Evolutionary conservation across 2,329 filamentous ascomycete species (phyloP).

Genomic region (Zasmidium cellare): DNA sequence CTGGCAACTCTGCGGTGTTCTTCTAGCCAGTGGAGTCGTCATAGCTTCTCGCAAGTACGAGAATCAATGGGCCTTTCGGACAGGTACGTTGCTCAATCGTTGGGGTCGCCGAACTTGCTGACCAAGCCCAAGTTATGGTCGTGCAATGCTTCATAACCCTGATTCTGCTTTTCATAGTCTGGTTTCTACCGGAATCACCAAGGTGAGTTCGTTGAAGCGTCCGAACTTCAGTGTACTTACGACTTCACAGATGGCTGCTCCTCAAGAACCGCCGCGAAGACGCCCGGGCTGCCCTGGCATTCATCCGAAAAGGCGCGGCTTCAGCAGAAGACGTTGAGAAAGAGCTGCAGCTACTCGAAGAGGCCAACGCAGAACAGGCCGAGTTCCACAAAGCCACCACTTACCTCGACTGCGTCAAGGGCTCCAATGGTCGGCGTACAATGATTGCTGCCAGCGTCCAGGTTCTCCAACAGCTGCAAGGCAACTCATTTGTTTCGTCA

Average conservation of each 20-base stretch:
- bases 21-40: background rate
- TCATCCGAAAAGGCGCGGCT: constrained; percentile 1
- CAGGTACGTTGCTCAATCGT: background rate
- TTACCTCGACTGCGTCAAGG: constrained; percentile 46
- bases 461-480: constrained; percentile 2
- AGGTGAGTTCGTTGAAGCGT: background rate
- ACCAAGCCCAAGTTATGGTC: background rate
- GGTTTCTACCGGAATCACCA: background rate
- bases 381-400: background rate
- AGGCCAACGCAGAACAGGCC: background rate
- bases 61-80: background rate
- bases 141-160: background rate
- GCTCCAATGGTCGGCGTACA: constrained; percentile 47
- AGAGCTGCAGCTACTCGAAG: background rate
- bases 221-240: background rate
- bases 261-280: background rate
- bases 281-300: background rate
- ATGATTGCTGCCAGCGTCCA: constrained; percentile 30
- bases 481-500: constrained; percentile 2
- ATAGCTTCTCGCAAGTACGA: background rate
- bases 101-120: background rate
- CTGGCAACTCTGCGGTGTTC: background rate
- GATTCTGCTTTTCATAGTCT: background rate
- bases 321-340: background rate
- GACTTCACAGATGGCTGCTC: background rate